phyloP scores from a whole-genome alignment of 2,329 filamentous ascomycete genomes.

The Botrytis porri region DNA sequence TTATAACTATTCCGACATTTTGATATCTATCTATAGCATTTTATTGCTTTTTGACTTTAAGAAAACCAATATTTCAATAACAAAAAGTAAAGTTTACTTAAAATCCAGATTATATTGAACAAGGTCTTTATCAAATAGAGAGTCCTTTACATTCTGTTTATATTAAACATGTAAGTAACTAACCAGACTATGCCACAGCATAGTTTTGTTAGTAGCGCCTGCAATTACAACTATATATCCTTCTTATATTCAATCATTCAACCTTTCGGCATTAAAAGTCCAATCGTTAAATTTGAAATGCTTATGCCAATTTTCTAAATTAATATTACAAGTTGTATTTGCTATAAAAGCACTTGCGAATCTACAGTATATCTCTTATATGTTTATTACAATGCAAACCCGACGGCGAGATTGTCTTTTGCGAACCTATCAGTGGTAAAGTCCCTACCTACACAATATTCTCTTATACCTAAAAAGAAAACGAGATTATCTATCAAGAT shows the following conservation, averaged over 20 bases:
- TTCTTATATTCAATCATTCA: neutral
- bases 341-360: neutral
- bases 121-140: too few relatives aligned
- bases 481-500: conserved; percentile 3
- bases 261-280: neutral
- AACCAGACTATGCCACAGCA: too few relatives aligned
- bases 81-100: too few relatives aligned
- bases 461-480: conserved; percentile 1
- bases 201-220: too few relatives aligned
- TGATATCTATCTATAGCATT: too few relatives aligned
- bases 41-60: too few relatives aligned
- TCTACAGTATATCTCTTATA: neutral
- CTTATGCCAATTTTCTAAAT: neutral
- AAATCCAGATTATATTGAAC: too few relatives aligned
- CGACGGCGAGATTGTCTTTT: neutral
- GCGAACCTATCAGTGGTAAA: neutral
- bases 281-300: neutral
- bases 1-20: too few relatives aligned
- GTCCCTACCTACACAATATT: neutral
- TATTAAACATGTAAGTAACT: too few relatives aligned
- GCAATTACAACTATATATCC: too few relatives aligned
- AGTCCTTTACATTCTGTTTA: too few relatives aligned
- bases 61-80: too few relatives aligned
- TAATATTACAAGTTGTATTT: neutral
- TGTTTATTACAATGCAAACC: neutral